Conservation (phyloP, 176 grass and related monocot genomes). For the Oryza longistaminata region DNA sequence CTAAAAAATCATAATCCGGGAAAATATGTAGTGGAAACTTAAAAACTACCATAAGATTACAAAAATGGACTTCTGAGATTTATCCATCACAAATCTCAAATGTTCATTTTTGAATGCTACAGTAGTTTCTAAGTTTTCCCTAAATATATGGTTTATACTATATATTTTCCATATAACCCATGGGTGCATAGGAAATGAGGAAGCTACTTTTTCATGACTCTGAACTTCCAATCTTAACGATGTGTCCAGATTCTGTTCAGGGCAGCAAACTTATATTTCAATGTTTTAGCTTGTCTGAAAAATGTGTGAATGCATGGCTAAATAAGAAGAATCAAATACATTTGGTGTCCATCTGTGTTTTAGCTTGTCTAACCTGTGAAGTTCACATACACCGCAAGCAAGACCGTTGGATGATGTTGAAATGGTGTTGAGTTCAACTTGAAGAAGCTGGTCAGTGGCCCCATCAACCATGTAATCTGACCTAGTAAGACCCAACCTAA, state of each 20-base stretch:
- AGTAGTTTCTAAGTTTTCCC: no score
- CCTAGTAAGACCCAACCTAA: conserved; percentile 56
- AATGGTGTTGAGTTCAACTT: conserved; percentile 74
- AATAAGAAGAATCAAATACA: not conserved
- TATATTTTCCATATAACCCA: not conserved
- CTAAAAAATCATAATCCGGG: no score
- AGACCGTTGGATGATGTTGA: conserved; percentile 67
- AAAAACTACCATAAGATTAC: no score
- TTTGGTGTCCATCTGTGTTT: not conserved
- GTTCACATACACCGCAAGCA: conserved; percentile 56
- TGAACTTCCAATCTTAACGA: not conserved
- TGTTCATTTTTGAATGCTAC: no score
- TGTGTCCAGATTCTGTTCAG: not conserved
- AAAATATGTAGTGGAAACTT: no score
- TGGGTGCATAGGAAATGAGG: not conserved
- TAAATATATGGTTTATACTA: no score
- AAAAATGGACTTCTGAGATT: no score
- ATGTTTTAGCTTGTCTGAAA: not conserved
- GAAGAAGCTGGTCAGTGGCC: conserved; percentile 53
- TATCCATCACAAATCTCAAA: no score
- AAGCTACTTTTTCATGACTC: not conserved
- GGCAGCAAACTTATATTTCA: not conserved
- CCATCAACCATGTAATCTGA: conserved; percentile 72
- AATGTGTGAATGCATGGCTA: not conserved
- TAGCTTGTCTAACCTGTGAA: conserved; percentile 47